Evolutionary conservation across 2,329 filamentous ascomycete genomes (phyloP).

Genomic region (Exophiala sp.): DNA sequence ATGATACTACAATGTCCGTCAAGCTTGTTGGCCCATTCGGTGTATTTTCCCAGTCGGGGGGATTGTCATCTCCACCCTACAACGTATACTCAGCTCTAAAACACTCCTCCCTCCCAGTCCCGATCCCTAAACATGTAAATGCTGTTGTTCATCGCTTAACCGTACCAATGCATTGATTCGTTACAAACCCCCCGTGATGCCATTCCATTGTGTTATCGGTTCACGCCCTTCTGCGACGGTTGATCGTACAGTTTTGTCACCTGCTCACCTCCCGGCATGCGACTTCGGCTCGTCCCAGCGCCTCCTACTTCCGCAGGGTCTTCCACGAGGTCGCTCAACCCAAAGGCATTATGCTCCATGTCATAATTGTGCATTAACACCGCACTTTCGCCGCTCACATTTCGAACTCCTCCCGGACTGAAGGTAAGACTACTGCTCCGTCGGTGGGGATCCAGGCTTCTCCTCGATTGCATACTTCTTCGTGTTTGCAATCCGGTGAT

Average conservation of each 20-base stretch:
- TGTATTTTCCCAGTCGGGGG: no score
- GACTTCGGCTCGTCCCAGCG: slow-evolving; percentile 16
- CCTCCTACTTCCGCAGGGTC: slow-evolving; percentile 41
- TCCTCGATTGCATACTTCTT: slow-evolving; percentile 82
- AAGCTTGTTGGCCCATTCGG: no score
- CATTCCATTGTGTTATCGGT: slow-evolving; percentile 14
- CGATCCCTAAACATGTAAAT: slow-evolving; percentile 10
- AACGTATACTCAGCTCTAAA: no score
- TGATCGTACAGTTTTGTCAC: slow-evolving; percentile 22
- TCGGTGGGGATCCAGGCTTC: slow-evolving; percentile 52
- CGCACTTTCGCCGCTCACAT: slow-evolving; percentile 53
- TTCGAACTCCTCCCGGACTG: slow-evolving; percentile 49
- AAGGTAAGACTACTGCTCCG: slow-evolving; percentile 47
- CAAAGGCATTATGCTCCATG: slow-evolving; percentile 70
- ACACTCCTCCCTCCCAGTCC: not conserved
- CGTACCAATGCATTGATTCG: slow-evolving; percentile 28
- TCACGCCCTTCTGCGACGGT: slow-evolving; percentile 23
- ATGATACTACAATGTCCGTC: no score
- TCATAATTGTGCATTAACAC: slow-evolving; percentile 86
- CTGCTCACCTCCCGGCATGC: slow-evolving; percentile 5
- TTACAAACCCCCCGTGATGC: slow-evolving; percentile 15
- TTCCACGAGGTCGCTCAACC: slow-evolving; percentile 70
- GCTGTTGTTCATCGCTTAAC: slow-evolving; percentile 22
- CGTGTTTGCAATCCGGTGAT: slow-evolving; percentile 84
- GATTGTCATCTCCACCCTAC: no score